These are phyloP conservation scores for Warburgia ugandensis DNA, from an alignment of 164 flowering plant species.

Conservation along the genomic window DNA sequence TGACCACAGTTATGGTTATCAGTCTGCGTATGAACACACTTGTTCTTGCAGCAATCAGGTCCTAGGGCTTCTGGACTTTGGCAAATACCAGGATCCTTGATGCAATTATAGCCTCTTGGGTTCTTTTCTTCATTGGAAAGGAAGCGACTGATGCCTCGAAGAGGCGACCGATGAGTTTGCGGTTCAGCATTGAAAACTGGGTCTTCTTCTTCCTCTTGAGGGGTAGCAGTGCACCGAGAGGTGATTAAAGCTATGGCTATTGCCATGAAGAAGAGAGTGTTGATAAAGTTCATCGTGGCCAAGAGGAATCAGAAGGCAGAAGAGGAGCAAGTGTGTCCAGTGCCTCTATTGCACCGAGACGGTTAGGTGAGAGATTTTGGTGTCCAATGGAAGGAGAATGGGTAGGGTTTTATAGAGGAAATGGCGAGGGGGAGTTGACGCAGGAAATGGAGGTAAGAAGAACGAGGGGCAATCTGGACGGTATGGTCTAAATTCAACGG, in stretches of 20 bases:
- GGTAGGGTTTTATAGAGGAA: not conserved
- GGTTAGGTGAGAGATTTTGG: not conserved
- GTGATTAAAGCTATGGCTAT: not conserved
- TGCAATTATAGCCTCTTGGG: slow-evolving; percentile 8
- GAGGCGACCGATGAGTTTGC: not conserved
- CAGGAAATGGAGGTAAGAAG: no score
- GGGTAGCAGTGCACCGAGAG: not conserved
- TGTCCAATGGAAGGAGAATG: not conserved
- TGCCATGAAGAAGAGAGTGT: slow-evolving; percentile 1
- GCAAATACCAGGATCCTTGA: slow-evolving; percentile 20
- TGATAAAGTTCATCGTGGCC: not conserved
- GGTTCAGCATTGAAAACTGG: not conserved
- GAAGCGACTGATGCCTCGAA: slow-evolving; percentile 1
- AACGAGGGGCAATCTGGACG: no score
- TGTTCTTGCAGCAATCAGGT: slow-evolving; percentile 27
- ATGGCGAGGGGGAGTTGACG: not conserved
- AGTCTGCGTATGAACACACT: slow-evolving; percentile 16
- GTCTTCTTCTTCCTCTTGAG: not conserved
- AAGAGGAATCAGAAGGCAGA: no score
- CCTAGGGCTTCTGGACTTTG: slow-evolving; percentile 15
- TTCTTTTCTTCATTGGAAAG: not conserved
- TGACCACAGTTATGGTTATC: slow-evolving; percentile 23
- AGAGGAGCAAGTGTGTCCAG: no score
- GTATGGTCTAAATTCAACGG: no score
- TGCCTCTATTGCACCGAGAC: no score